Conservation (phyloP, 257 asterid genomes). For the Lithospermum erythrorhizon region DNA sequence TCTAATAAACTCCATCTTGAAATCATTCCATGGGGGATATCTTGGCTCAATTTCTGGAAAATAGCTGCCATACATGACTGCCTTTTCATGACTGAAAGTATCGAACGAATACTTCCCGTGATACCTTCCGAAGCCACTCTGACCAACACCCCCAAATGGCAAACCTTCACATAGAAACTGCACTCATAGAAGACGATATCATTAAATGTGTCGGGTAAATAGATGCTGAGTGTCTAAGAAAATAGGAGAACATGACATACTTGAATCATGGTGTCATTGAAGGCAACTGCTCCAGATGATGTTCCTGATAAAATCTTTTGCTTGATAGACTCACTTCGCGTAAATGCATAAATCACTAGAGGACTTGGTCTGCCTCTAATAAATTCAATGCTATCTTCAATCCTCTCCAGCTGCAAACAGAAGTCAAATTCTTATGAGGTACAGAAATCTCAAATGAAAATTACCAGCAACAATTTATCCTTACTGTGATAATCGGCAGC, state of each 20-base stretch:
- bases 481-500: slow-evolving; percentile 84
- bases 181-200: not conserved
- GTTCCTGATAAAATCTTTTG: slow-evolving; percentile 55
- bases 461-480: slow-evolving; percentile 1
- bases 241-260: slow-evolving; percentile 18
- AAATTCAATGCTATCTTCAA: slow-evolving; percentile 77
- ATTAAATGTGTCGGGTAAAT: not conserved
- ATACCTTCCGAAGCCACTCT: slow-evolving; percentile 77
- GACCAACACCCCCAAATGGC: slow-evolving; percentile 91
- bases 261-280: slow-evolving; percentile 76
- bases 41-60: slow-evolving; percentile 61
- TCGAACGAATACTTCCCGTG: slow-evolving; percentile 88
- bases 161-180: slow-evolving; percentile 63
- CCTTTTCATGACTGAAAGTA: slow-evolving; percentile 84
- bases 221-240: not conserved
- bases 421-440: not conserved
- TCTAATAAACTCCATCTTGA: slow-evolving; percentile 69
- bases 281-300: slow-evolving; percentile 73
- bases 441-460: not conserved
- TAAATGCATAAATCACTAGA: slow-evolving; percentile 73
- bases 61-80: slow-evolving; percentile 58
- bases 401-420: slow-evolving; percentile 50
- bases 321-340: slow-evolving; percentile 45
- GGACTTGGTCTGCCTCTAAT: slow-evolving; percentile 66
- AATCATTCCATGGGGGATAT: slow-evolving; percentile 86